These are phyloP conservation scores for Cryptomeria japonica DNA, from an alignment of 75 land plant genomes.

Conservation along the genomic window DNA sequence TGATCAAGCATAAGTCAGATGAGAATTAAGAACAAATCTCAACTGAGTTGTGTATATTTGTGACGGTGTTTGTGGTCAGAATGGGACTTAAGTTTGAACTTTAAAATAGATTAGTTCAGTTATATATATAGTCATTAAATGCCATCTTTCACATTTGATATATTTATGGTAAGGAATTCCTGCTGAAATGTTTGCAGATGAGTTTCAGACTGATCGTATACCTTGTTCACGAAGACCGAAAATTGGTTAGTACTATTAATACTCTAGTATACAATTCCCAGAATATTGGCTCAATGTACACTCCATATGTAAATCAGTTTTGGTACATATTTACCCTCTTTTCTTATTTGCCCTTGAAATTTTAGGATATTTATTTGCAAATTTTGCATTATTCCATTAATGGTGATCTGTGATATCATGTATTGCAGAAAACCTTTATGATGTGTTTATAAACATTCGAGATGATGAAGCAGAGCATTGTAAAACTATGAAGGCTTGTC, in stretches of 20 bases:
- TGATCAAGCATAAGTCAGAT: neutral
- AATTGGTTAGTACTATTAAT: constrained; percentile 58
- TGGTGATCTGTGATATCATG: neutral
- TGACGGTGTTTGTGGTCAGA: neutral
- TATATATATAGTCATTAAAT: neutral
- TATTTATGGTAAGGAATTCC: neutral
- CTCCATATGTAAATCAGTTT: neutral
- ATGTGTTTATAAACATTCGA: constrained; percentile 89
- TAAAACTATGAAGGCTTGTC: constrained; percentile 97
- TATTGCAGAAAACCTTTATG: constrained; percentile 85
- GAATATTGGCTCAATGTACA: neutral
- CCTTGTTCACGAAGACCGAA: constrained; percentile 86
- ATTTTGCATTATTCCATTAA: neutral
- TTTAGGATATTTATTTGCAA: neutral
- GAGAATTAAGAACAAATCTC: neutral
- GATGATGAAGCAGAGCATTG: constrained; percentile 98
- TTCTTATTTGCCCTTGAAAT: constrained; percentile 1
- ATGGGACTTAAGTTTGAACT: neutral
- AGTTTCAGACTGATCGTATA: constrained; percentile 84
- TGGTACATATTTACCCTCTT: neutral
- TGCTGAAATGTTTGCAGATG: constrained; percentile 52
- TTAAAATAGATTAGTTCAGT: neutral
- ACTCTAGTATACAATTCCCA: neutral
- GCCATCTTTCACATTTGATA: neutral
- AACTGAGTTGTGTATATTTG: neutral